Conservation (phyloP, 108 stramenopile genomes). For the Mediolabrus comicus region DNA sequence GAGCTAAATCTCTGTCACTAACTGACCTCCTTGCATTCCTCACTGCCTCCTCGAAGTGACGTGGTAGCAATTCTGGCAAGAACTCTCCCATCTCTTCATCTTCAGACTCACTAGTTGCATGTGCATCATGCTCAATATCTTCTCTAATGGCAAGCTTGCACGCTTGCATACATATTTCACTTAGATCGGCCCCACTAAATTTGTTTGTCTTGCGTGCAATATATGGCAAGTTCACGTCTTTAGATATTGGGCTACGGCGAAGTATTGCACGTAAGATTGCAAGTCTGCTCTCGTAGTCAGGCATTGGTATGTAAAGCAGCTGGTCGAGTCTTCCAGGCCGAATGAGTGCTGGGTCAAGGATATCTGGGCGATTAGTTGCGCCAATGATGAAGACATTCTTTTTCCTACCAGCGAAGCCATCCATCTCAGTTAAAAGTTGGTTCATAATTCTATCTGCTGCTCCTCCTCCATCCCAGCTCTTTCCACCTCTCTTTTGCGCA, state of each 20-base stretch:
- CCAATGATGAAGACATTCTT: conserved; percentile 91
- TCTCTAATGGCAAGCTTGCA: conserved; percentile 90
- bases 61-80: conserved; percentile 48
- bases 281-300: conserved; percentile 82
- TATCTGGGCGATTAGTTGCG: conserved; percentile 91
- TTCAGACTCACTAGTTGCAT: conserved; percentile 34
- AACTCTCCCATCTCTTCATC: conserved; percentile 56
- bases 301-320: conserved; percentile 88
- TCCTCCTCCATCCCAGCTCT: conserved; percentile 74
- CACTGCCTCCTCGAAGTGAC: conserved; percentile 95
- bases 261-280: conserved; percentile 92
- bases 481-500: conserved; percentile 81
- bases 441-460: conserved; percentile 96
- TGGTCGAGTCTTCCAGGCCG: conserved; percentile 93
- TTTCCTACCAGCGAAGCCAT: conserved; percentile 85
- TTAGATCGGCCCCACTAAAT: conserved; percentile 92
- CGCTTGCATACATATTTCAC: conserved; percentile 89
- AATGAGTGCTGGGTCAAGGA: conserved; percentile 89
- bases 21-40: conserved; percentile 87
- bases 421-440: conserved; percentile 96
- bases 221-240: conserved; percentile 74
- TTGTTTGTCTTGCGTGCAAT: conserved; percentile 81
- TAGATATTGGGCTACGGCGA: conserved; percentile 81
- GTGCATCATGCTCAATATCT: conserved; percentile 79
- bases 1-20: conserved; percentile 88